Conservation (phyloP, 805 yeast species). For the Spathaspora gorwiae region DNA sequence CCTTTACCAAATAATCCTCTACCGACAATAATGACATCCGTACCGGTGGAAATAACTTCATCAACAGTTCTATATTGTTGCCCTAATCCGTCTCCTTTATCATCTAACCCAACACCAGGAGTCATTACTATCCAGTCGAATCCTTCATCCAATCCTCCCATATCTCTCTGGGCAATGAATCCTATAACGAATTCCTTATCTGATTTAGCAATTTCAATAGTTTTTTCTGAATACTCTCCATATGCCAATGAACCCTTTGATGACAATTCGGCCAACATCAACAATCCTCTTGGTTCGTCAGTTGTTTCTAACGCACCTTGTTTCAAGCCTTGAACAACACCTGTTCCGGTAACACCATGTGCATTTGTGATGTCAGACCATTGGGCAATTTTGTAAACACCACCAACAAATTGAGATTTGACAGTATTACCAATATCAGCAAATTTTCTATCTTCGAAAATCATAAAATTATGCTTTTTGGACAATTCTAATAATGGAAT, state of each 20-base stretch:
- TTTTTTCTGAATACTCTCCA: conserved; percentile 83
- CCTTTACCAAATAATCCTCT: conserved; percentile 94
- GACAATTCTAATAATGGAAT: conserved; percentile 69
- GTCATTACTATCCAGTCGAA: conserved; percentile 97
- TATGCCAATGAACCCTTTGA: conserved; percentile 90
- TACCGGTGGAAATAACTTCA: conserved; percentile 78
- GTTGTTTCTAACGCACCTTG: conserved; percentile 73
- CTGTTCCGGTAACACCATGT: conserved; percentile 94
- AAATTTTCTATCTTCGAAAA: conserved; percentile 95
- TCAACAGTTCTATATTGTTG: conserved; percentile 94
- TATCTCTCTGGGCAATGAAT: conserved; percentile 86
- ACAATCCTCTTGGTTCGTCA: conserved; percentile 76
- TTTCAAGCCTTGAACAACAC: conserved; percentile 83
- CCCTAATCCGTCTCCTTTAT: conserved; percentile 91
- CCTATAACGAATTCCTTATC: conserved; percentile 93
- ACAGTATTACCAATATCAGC: conserved; percentile 99
- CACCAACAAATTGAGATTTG: conserved; percentile 87
- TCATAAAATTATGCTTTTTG: conserved; percentile 77
- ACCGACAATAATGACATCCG: conserved; percentile 96
- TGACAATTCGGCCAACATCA: conserved; percentile 94
- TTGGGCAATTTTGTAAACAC: conserved; percentile 79
- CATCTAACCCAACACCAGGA: conserved; percentile 98
- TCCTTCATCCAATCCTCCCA: conserved; percentile 79
- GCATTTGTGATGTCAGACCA: conserved; percentile 99
- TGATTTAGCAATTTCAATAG: conserved; percentile 83